Evolutionary conservation across 1,284 basidiomycete species (phyloP), one percentile per base, ranked within the genome.

Genomic region (Fomitopsis schrenkii): DNA sequence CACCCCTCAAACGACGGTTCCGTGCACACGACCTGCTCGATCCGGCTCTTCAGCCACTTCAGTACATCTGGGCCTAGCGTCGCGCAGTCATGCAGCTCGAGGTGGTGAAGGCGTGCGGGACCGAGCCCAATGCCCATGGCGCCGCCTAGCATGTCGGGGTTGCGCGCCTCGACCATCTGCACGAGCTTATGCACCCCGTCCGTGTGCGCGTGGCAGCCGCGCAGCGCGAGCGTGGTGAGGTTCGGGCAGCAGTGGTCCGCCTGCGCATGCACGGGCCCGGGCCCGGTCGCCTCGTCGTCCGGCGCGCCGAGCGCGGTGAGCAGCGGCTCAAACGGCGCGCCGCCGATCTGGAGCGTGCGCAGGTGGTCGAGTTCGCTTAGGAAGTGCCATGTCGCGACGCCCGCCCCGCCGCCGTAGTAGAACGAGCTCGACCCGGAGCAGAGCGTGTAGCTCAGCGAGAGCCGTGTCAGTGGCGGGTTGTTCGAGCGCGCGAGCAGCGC

Each of bases 141-240:
- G 14, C 66, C 62, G 33, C 56, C 40, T 0, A 74, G 64, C 66
- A 61, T 58, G 67, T 81, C 80, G 0, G 88, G 88, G 69, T 90
- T 91, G 50, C 88, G 78, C 57, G 80, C 80, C 50, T 89, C 86
- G 40, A 91, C 79, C 74, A 90, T 79, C 68, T 83, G 81, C 30
- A 91, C 86, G 10, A 91, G 79, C 71, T 86, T 87, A 45, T 77
- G 75, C 26, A 87, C 79, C 26, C 84, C 84, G 57, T 90, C 87
- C 28, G 76, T 76, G 65, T 87, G 83, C 44, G 81, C 76, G 68
- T 62, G 83, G 69, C 87, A 89, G 36, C 77, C 81, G 63, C 81
- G 80, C 77, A 90, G 75, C 30, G 80, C 80, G 57, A 91, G 76
- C 33, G 77, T 74, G 62, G 77, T 77, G 50, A 91, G 75, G 57